Base-by-base conservation (phyloP, 1,284 basidiomycete species). In the Papiliotrema nemorosa region DNA sequence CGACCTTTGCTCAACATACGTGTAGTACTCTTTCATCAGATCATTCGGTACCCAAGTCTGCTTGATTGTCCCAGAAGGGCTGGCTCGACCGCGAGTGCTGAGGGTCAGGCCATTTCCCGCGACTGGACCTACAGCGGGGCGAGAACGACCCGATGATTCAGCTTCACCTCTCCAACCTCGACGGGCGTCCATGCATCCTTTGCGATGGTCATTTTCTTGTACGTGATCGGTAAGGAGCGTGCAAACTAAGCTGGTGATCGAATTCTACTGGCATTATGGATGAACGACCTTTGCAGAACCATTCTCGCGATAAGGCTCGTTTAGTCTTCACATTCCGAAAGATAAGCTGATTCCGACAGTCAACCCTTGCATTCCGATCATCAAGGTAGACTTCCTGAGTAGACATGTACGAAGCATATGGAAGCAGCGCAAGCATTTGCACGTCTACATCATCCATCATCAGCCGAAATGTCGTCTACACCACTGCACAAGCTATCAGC, bases 401-500 rank as follows among this genome's bases (percentile, higher is more conserved):
- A n/a, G n/a, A n/a, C n/a, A n/a, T n/a, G n/a, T n/a, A n/a, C n/a
- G n/a, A n/a, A n/a, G n/a, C n/a, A n/a, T n/a, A n/a, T n/a, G n/a
- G n/a, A n/a, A n/a, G n/a, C n/a, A n/a, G n/a, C n/a, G n/a, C n/a
- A n/a, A n/a, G n/a, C n/a, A n/a, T n/a, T n/a, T n/a, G n/a, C 29
- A 31, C 29, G 14, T 31, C 29, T 7, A 31, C 21, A 21, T 36
- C 41, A 2, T 2, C 25, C 12, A 22, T 37, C 22, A 25, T 31
- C 25, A 1, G 5, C 43, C 2, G 41, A 18, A 10, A 52, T 54
- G 43, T 25, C 44, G 9, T 38, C 44, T 25, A 53, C 41, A 41
- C 51, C 57, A n/a, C 52, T 60, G 5, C 37, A 55, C 50, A 53
- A 54, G 34, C 52, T 65, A 24, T 47, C 57, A 1, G 63, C 61